Base-by-base conservation (phyloP, 2,329 filamentous ascomycete genomes). In the Beauveria bassiana region DNA sequence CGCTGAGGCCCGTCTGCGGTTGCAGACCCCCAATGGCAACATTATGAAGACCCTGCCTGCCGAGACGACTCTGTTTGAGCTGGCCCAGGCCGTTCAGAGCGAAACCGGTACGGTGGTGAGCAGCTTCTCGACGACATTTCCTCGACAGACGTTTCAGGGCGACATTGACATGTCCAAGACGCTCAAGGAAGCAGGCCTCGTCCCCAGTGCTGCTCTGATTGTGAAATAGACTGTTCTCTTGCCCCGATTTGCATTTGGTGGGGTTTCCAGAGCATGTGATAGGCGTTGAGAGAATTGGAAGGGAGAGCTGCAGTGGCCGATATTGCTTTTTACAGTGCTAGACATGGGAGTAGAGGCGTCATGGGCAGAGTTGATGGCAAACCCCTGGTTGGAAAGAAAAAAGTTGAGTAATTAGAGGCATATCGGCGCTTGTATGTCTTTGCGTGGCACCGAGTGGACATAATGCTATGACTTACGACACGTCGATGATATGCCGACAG, bases 1-100 rank as follows among this genome's bases (percentile, higher is more conserved):
- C 72, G 91, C 82, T 22, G 91, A 96, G 72, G 86, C 92, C 14
- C 84, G 95, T 31, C 76, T 99, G 64, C 83, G 93, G 63, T 77
- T 99, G 46, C 92, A 96, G 74, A 93, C 89, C 0, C 79, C 77
- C 20, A 66, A 66, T 5, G 91, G 91, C 16, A 93, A 89, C 64
- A 78, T 97, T 59, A 86, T 88, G 77, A 98, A 96, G 82, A 93
- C 89, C 0, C 86, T 96, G 65, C 87, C 91, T 0, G 92, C 90
- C 6, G 91, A 96, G 62, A 96, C 92, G 3, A 98, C 95, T 0
- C 78, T 99, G 12, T 96, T 96, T 68, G 93, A 99, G 76, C 87
- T 99, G 56, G 92, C 90, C 0, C 86, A 93, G 68, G 83, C 87
- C 62, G 72, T 99, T 26, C 79, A 86, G 71, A 74, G 83, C 55